Percentiles rank a stretch among this genome's conserved stretches.
phyloP scores from a whole-genome alignment of 345 rosid genomes.

The Lepidium sativum region DNA sequence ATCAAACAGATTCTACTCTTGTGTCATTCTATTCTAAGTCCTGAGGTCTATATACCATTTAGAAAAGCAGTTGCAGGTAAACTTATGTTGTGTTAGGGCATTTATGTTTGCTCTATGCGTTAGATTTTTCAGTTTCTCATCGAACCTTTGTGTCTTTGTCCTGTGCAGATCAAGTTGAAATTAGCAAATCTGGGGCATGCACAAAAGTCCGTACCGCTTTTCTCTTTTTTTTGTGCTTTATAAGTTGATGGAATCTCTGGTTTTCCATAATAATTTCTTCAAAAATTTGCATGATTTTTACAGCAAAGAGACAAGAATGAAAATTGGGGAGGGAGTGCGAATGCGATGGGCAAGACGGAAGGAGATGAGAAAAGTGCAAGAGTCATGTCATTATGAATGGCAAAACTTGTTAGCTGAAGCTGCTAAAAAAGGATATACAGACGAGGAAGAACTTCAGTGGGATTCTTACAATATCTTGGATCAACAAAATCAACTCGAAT shows the following conservation, averaged over 20 bases:
- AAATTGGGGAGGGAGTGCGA: constrained; percentile 68
- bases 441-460: constrained; percentile 73
- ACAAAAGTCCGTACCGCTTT: constrained; percentile 51
- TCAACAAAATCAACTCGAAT: constrained; percentile 53
- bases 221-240: background rate
- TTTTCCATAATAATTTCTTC: background rate
- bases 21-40: background rate
- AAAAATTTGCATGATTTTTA: constrained; percentile 1
- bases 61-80: background rate
- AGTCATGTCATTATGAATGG: constrained; percentile 70
- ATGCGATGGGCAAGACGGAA: constrained; percentile 72
- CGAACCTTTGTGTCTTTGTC: constrained; percentile 14
- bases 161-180: constrained; percentile 78
- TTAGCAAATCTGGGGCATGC: constrained; percentile 62
- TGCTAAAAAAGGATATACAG: constrained; percentile 52
- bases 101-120: constrained; percentile 9
- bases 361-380: constrained; percentile 55
- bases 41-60: background rate
- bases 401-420: constrained; percentile 86
- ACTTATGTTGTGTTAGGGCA: background rate
- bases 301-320: constrained; percentile 67
- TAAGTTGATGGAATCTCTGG: background rate
- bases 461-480: constrained; percentile 56
- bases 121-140: background rate
- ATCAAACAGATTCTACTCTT: background rate